phyloP scores from a whole-genome alignment of 192 early-diverging fungal species.

The Haplosporangium gracile region DNA sequence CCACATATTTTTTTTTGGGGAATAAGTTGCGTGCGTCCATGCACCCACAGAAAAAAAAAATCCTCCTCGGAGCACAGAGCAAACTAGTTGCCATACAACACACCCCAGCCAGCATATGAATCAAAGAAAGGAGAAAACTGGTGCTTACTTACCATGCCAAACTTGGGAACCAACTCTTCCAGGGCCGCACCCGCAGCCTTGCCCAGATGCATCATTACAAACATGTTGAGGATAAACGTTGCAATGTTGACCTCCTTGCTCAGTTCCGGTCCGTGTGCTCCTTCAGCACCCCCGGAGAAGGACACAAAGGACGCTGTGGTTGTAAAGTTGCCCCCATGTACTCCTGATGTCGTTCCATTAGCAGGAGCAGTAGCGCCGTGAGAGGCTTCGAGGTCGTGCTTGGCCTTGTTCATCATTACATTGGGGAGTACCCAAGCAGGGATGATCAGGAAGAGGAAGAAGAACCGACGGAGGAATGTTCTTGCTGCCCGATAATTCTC shows the following conservation, averaged over 20 bases:
- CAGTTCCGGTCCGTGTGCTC: constrained; percentile 25
- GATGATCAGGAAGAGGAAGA: constrained; percentile 36
- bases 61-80: background rate
- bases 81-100: background rate
- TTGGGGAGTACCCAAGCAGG: constrained; percentile 50
- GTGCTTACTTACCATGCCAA: constrained; percentile 33
- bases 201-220: constrained; percentile 49
- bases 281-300: background rate
- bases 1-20: background rate
- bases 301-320: background rate
- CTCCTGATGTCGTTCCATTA: background rate
- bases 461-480: constrained; percentile 46
- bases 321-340: constrained; percentile 11
- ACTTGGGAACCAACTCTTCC: constrained; percentile 44
- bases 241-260: constrained; percentile 22
- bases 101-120: background rate
- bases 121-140: background rate
- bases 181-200: constrained; percentile 37
- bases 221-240: constrained; percentile 42
- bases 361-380: background rate
- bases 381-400: constrained; percentile 7
- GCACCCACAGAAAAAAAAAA: background rate
- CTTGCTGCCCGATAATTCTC: constrained; percentile 33
- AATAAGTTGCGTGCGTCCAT: background rate
- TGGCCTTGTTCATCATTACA: constrained; percentile 24